Conservation (phyloP, 306 rosid genomes). For the Casuarina glauca region DNA sequence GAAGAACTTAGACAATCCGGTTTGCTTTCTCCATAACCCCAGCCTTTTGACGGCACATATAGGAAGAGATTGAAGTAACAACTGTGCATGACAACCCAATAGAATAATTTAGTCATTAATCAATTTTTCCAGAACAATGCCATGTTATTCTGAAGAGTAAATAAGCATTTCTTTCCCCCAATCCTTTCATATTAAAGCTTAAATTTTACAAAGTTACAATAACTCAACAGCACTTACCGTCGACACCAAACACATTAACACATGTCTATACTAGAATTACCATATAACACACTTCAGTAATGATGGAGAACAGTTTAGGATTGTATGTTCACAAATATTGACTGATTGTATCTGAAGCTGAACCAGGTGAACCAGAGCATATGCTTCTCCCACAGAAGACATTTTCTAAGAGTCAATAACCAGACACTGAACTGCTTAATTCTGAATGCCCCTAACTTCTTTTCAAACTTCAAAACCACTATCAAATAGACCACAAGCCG, state of each 20-base stretch:
- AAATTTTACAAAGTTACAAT: neutral
- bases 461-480: neutral
- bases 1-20: slow-evolving; percentile 41
- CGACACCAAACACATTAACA: slow-evolving; percentile 5
- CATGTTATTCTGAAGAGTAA: neutral
- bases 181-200: neutral
- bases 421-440: neutral
- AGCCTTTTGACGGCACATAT: slow-evolving; percentile 26
- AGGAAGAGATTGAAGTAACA: slow-evolving; percentile 17
- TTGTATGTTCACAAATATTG: slow-evolving; percentile 7
- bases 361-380: neutral
- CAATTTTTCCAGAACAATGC: neutral
- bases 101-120: neutral
- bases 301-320: slow-evolving; percentile 1
- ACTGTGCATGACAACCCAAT: neutral
- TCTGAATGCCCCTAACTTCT: neutral
- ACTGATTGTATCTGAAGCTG: neutral
- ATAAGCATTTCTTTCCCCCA: neutral
- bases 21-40: slow-evolving; percentile 41
- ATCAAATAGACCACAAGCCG: neutral
- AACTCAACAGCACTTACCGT: neutral
- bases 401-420: neutral
- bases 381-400: neutral
- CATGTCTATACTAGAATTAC: neutral
- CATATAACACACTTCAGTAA: slow-evolving; percentile 19